phyloP scores from a whole-genome alignment of 805 yeast genomes.

The Pichia exigua region DNA sequence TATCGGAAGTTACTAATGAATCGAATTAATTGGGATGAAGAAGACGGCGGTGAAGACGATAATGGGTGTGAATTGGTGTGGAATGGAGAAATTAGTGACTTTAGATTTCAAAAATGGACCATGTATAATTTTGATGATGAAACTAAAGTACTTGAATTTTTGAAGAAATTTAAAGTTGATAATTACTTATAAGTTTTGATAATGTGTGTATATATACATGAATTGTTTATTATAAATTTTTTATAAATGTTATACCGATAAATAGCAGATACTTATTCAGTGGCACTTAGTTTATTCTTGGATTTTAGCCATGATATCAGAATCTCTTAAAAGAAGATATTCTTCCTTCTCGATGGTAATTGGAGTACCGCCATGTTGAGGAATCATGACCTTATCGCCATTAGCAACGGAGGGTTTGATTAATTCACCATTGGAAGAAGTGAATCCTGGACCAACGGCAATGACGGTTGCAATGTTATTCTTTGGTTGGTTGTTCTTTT shows the following conservation, averaged over 20 bases:
- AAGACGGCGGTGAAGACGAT: constrained; percentile 4
- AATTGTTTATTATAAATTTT: too few relatives aligned
- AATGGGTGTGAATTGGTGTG: constrained; percentile 51
- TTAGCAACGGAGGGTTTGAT: constrained; percentile 69
- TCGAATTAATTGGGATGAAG: constrained; percentile 58
- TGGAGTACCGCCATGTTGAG: constrained; percentile 87
- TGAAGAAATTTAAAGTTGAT: constrained; percentile 44
- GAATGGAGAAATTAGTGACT: constrained; percentile 56
- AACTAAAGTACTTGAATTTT: constrained; percentile 40
- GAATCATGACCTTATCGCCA: constrained; percentile 93
- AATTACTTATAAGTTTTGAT: constrained; percentile 33
- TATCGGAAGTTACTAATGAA: constrained; percentile 53
- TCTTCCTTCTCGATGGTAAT: constrained; percentile 70
- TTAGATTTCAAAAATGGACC: constrained; percentile 64
- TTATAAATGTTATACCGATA: not conserved
- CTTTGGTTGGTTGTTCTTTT: constrained; percentile 83
- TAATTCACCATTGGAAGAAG: constrained; percentile 66
- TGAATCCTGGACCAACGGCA: constrained; percentile 92
- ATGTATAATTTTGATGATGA: constrained; percentile 45
- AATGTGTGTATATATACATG: not conserved
- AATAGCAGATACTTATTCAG: not conserved
- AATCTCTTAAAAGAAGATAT: constrained; percentile 66
- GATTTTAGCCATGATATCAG: constrained; percentile 91
- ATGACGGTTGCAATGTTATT: constrained; percentile 86
- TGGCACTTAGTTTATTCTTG: constrained; percentile 36